phyloP scores from a whole-genome alignment of 345 rosid species.

The Dipteronia sinensis region DNA sequence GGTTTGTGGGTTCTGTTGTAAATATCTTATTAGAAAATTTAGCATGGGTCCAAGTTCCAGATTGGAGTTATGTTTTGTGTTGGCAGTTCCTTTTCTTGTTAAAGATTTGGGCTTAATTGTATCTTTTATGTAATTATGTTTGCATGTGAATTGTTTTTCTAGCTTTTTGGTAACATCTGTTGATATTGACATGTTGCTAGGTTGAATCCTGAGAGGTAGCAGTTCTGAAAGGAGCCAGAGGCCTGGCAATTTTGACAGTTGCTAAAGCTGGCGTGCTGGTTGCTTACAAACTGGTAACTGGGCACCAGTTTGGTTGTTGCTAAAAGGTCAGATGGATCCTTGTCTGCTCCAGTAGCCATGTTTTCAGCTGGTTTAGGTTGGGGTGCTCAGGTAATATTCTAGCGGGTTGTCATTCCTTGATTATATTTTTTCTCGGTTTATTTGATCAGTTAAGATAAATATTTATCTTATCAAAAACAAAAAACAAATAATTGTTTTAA shows the following conservation, averaged over 20 bases:
- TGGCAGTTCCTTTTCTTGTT: neutral
- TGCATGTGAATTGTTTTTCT: too few species aligned
- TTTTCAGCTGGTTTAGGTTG: slow-evolving; percentile 85
- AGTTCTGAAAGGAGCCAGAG: too few species aligned
- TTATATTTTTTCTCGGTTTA: neutral
- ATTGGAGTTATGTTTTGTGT: neutral
- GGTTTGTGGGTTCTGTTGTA: neutral
- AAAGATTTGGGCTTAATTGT: too few species aligned
- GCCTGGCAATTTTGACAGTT: slow-evolving; percentile 82
- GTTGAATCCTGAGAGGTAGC: too few species aligned
- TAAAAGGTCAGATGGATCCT: slow-evolving; percentile 82
- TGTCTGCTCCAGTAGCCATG: slow-evolving; percentile 98
- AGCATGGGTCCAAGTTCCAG: neutral
- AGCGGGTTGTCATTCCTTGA: neutral
- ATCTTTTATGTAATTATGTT: too few species aligned
- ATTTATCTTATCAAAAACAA: neutral
- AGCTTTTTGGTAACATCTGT: too few species aligned
- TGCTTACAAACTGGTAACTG: slow-evolving; percentile 76
- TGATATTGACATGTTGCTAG: too few species aligned
- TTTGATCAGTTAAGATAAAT: neutral
- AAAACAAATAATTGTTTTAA: neutral
- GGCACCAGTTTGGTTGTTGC: slow-evolving; percentile 88
- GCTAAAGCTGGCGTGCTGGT: slow-evolving; percentile 86
- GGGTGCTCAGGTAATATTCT: slow-evolving; percentile 92
- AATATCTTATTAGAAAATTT: neutral